A percentile compares a stretch with the other conserved stretches of the same genome.
These are phyloP conservation scores for Herpetomonas samuelpessoai DNA, from an alignment of 208 protist species.

Conservation along the genomic window DNA sequence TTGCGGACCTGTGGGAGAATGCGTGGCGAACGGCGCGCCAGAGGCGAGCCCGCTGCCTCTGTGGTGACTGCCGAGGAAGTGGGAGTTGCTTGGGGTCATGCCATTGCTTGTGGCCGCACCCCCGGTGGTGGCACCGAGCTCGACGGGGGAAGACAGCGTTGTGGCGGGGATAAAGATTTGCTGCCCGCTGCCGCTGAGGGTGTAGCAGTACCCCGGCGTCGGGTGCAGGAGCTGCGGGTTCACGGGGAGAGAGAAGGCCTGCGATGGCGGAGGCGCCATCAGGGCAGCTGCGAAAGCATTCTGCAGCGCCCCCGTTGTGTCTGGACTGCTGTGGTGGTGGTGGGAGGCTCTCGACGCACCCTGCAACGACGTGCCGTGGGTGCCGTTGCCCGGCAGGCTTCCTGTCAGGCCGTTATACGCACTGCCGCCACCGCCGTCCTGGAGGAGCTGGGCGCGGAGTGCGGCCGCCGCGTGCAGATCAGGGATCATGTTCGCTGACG, in stretches of 20 bases:
- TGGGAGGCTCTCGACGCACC: too few relatives aligned
- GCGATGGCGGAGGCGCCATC: neutral
- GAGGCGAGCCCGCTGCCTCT: neutral
- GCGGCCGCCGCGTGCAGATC: neutral
- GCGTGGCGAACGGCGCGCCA: neutral
- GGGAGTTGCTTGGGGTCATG: neutral
- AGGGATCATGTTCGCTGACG: neutral
- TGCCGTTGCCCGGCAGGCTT: neutral
- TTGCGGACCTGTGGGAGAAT: too few relatives aligned
- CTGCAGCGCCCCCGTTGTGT: neutral
- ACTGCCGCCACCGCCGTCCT: neutral
- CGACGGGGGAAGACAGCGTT: slow-evolving; percentile 10
- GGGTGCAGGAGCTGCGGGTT: slow-evolving; percentile 22
- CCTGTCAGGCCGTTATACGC: neutral
- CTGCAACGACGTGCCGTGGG: too few relatives aligned
- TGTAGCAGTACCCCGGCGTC: slow-evolving; percentile 39
- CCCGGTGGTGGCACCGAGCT: neutral
- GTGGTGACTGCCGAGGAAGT: neutral
- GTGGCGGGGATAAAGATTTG: slow-evolving; percentile 34
- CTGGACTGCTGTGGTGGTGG: too few relatives aligned
- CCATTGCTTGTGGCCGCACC: neutral
- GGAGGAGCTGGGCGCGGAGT: too few relatives aligned
- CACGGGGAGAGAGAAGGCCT: slow-evolving; percentile 11
- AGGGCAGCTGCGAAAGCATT: slow-evolving; percentile 13
- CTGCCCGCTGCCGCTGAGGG: slow-evolving; percentile 28